Conservation (phyloP, 2,329 filamentous ascomycete genomes). For the Amauroascus verrucosus region DNA sequence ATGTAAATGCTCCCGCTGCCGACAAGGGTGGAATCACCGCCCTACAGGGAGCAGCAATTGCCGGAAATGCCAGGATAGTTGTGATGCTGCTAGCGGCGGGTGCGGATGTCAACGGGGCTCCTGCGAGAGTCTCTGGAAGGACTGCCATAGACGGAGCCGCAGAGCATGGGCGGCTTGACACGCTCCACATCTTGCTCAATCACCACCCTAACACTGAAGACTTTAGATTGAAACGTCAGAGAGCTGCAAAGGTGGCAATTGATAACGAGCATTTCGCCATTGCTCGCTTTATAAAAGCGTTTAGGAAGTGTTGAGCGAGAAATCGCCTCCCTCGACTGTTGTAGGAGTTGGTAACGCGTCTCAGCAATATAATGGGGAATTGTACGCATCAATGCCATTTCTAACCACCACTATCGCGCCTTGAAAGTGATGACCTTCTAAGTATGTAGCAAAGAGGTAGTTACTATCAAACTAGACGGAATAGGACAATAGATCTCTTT, state of each 20-base stretch:
- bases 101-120: conserved; percentile 2
- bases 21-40: conserved; percentile 1
- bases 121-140: background rate
- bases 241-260: conserved; percentile 2
- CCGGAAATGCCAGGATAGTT: background rate
- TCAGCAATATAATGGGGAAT: no score
- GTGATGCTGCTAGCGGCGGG: conserved; percentile 4
- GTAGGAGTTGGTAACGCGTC: no score
- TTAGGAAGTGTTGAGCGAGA: no score
- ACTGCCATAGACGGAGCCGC: conserved; percentile 10
- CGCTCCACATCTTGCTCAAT: conserved; percentile 23
- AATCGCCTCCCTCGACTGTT: no score
- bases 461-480: no score
- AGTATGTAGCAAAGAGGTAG: no score
- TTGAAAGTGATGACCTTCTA: no score
- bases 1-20: conserved; percentile 4
- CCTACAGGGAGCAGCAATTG: conserved; percentile 7
- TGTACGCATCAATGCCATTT: no score
- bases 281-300: no score
- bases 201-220: conserved; percentile 9
- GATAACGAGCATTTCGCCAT: conserved; percentile 9
- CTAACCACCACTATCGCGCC: no score
- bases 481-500: no score
- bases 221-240: conserved; percentile 3
- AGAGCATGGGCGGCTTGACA: conserved; percentile 22